phyloP scores from a whole-genome alignment of 2,329 filamentous ascomycete genomes.

The Sporothrix euskadiensis region DNA sequence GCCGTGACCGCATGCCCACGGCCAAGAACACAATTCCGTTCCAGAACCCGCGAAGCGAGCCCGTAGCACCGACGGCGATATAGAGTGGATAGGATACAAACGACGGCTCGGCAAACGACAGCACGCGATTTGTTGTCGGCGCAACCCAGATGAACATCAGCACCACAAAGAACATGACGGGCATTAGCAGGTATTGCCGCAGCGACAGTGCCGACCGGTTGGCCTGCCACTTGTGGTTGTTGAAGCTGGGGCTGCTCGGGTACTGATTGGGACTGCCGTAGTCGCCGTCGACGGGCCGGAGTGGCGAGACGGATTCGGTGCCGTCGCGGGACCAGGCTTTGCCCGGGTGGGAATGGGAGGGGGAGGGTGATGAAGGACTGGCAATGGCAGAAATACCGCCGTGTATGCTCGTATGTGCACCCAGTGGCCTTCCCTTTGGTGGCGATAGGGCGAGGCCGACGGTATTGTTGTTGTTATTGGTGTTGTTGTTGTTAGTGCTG shows the following conservation, averaged over 20 bases:
- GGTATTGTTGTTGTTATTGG: neutral
- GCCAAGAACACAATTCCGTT: conserved; percentile 43
- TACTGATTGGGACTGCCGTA: neutral
- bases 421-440: neutral
- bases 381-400: neutral
- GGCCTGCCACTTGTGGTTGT: conserved; percentile 27
- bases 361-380: neutral
- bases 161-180: conserved; percentile 42
- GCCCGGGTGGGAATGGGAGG: neutral
- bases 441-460: conserved; percentile 4
- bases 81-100: conserved; percentile 39
- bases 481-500: neutral
- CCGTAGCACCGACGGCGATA: conserved; percentile 40
- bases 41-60: conserved; percentile 43
- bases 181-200: conserved; percentile 44
- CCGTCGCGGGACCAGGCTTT: conserved; percentile 22
- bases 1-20: conserved; percentile 41
- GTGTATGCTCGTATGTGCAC: neutral
- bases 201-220: conserved; percentile 40
- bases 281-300: conserved; percentile 8
- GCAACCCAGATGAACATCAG: conserved; percentile 42
- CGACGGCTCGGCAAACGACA: conserved; percentile 37
- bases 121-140: conserved; percentile 42
- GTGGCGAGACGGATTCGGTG: conserved; percentile 22
- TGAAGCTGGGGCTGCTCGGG: neutral